Evolutionary conservation across 108 stramenopile genomes (phyloP), one percentile per base, ranked within the genome.

Genomic region (Discostella stelligeroides): DNA sequence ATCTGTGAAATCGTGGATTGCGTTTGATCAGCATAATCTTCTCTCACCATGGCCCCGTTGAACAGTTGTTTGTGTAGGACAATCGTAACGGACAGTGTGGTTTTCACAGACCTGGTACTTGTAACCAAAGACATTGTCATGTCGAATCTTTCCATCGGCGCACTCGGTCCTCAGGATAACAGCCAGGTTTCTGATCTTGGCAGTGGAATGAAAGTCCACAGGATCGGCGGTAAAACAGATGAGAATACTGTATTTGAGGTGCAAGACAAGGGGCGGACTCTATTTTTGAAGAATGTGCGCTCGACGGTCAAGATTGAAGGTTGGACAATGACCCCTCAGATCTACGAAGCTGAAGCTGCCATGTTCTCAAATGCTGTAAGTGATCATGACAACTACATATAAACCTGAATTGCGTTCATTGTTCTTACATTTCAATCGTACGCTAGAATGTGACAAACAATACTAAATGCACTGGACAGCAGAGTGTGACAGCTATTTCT

Each of bases 161-260:
- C 81, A 17, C 17, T 68, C 11, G 66, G 65, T 25, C 80, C 83
- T 39, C 23, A 38, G 25, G 56, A 27, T 49, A 63, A 15, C 25
- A 68, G 65, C 25, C 41, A 34, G 21, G 57, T 68, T 24, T 49
- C 65, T 21, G 39, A 28, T 17, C 28, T 18, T 46, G 66, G 72
- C 37, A 29, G 54, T 24, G 82, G 73, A 12, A 28, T 84, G 14
- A 46, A 25, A 57, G 68, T 59, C 18, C 76, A 83, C 51, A 57
- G 51, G 18, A 59, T 66, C 2, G 59, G 49, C n/a, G 70, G 73
- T 13, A 20, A 28, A 13, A 37, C 81, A 37, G 76, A 82, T 24
- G 61, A 42, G 17, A 63, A 71, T 2, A 82, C 87, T 29, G 60
- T 88, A 7, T 90, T 90, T 58, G 77, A 82, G 60, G 76, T 86